Evolutionary conservation across 352 stramenopile genomes (phyloP).

Genomic region (Phytophthora hybrid): DNA sequence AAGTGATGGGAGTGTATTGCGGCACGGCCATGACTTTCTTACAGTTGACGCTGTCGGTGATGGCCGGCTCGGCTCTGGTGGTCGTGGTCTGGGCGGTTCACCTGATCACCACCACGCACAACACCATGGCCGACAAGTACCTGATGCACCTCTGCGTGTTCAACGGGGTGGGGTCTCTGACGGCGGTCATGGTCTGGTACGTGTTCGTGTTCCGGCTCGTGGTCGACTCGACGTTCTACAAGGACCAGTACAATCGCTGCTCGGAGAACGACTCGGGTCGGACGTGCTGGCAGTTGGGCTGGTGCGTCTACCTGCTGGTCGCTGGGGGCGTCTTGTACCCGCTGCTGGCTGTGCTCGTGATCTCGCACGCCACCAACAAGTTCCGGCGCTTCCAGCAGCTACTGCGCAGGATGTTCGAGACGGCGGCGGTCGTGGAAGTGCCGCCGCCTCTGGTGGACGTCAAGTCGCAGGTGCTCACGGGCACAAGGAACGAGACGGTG

Average conservation of each 20-base stretch:
- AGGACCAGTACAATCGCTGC: constrained; percentile 82
- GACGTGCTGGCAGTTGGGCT: constrained; percentile 80
- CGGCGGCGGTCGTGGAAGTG: constrained; percentile 57
- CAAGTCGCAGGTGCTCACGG: constrained; percentile 41
- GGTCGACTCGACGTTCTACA: constrained; percentile 81
- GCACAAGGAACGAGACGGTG: constrained; percentile 40
- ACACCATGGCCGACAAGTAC: constrained; percentile 74
- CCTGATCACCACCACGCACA: constrained; percentile 59
- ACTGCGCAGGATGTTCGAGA: constrained; percentile 59
- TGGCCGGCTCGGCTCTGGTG: constrained; percentile 59
- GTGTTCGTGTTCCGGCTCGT: constrained; percentile 68
- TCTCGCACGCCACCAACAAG: constrained; percentile 68
- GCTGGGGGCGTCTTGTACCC: constrained; percentile 64
- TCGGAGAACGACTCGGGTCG: constrained; percentile 58
- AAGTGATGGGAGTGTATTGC: constrained; percentile 80
- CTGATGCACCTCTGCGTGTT: constrained; percentile 78
- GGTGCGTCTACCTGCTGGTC: constrained; percentile 68
- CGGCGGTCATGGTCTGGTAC: constrained; percentile 71
- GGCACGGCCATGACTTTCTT: constrained; percentile 62
- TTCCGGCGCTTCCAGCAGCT: constrained; percentile 62
- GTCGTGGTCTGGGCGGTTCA: constrained; percentile 58
- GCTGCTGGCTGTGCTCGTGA: constrained; percentile 67
- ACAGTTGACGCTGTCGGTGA: constrained; percentile 61
- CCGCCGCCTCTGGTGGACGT: constrained; percentile 51
- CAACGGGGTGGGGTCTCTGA: constrained; percentile 58